A percentile compares a stretch with the other conserved stretches of the same genome.
Conservation (phyloP, 495 filamentous ascomycete genomes). For the Mytilinidion resinicola region DNA sequence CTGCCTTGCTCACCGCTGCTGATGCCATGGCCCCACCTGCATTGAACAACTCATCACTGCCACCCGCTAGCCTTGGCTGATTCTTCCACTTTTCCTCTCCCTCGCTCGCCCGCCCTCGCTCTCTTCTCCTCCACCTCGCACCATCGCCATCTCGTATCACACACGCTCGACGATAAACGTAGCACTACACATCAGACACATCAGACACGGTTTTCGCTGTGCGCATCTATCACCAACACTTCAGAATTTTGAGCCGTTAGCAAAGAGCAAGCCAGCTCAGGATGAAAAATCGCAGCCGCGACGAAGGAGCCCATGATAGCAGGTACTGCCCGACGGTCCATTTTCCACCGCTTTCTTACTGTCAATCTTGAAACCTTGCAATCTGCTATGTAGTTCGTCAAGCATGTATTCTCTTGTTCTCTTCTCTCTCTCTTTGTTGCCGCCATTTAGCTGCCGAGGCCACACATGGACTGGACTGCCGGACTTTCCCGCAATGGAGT, state of each 20-base stretch:
- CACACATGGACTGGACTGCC: background rate
- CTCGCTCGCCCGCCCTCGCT: constrained; percentile 1
- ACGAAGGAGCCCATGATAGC: constrained; percentile 19
- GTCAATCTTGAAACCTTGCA: constrained; percentile 1
- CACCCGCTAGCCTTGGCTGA: constrained; percentile 16
- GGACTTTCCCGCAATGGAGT: background rate
- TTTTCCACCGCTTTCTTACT: constrained; percentile 12
- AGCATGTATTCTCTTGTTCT: constrained; percentile 8
- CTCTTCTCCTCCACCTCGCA: constrained; percentile 6
- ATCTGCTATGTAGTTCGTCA: constrained; percentile 9
- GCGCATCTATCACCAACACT: background rate
- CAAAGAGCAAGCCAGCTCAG: constrained; percentile 25
- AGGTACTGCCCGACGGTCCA: constrained; percentile 28
- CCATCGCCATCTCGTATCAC: constrained; percentile 20
- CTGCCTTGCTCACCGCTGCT: constrained; percentile 19
- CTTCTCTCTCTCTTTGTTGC: constrained; percentile 8
- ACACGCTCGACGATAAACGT: background rate
- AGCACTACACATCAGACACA: background rate
- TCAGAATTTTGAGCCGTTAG: constrained; percentile 1
- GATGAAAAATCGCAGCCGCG: constrained; percentile 30
- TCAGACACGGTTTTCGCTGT: too few species aligned
- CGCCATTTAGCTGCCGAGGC: constrained; percentile 22
- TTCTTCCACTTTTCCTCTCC: background rate
- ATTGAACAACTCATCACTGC: constrained; percentile 27
- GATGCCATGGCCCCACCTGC: constrained; percentile 21